phyloP scores from a whole-genome alignment of 2,329 filamentous ascomycete genomes.

The Microcera coccophila region DNA sequence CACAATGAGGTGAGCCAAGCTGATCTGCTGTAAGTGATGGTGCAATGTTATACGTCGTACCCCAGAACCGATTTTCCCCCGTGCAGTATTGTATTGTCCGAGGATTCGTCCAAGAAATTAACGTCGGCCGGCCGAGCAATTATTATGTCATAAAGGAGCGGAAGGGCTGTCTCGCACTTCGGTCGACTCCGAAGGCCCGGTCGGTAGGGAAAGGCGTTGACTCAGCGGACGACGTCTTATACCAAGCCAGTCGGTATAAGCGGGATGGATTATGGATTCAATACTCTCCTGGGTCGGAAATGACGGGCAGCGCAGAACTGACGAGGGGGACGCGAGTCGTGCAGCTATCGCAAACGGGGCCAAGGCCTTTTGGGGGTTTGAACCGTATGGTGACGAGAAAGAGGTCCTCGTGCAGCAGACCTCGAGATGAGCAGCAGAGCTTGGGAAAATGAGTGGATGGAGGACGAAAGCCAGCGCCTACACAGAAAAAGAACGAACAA shows the following conservation, averaged over 20 bases:
- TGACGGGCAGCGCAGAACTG: not conserved
- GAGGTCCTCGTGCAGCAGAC: slow-evolving; percentile 20
- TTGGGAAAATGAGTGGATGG: slow-evolving; percentile 18
- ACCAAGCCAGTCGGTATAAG: not conserved
- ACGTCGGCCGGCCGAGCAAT: not conserved
- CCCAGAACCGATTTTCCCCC: too few species aligned
- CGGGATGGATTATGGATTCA: not conserved
- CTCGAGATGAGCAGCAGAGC: slow-evolving; percentile 12
- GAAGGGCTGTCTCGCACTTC: not conserved
- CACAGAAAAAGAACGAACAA: slow-evolving; percentile 6
- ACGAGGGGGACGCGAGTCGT: slow-evolving; percentile 6
- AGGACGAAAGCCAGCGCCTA: slow-evolving; percentile 25
- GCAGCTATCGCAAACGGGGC: slow-evolving; percentile 1
- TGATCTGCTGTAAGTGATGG: too few species aligned
- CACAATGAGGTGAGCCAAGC: too few species aligned
- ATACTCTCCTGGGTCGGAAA: not conserved
- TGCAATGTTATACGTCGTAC: too few species aligned
- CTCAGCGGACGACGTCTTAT: too few species aligned
- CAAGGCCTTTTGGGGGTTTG: too few species aligned
- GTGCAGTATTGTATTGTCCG: too few species aligned
- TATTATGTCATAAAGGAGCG: not conserved
- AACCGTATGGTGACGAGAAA: slow-evolving; percentile 24
- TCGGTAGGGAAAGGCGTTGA: too few species aligned
- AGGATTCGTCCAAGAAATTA: not conserved
- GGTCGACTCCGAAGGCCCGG: not conserved